Base-by-base conservation (phyloP, 2,329 filamentous ascomycete species). In the Penicillium sp. region DNA sequence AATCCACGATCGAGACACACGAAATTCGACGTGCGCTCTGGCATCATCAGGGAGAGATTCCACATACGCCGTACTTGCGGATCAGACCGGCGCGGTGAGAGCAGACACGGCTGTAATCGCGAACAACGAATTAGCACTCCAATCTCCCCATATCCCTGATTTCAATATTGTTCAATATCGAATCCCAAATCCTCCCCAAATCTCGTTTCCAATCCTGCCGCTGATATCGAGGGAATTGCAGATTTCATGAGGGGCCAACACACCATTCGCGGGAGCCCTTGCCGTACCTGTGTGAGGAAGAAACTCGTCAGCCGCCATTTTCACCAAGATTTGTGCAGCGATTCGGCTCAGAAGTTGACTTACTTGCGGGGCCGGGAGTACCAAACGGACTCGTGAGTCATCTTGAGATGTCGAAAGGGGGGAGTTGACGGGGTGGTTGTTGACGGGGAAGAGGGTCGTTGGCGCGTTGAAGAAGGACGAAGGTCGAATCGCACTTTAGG, bases 81-180 rank as follows among this genome's bases (percentile, higher is more conserved):
- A 99, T 96, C 73, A 99, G 89, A 96, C 95, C 95, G 77, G 95
- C 94, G 79, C 87, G 89, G 90, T 99, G 94, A 79, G 92, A 92
- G 91, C 88, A 91, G 78, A 90, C 88, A 77, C 88, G 89, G 85
- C 88, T 91, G 58, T 59, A 59, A 43, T 56, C 57, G 37, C 61
- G 56, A 58, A 51, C 44, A 16, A 39, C 75, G 72, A 58, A 65
- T 68, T 66, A 67, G 65, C 62, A 63, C 27, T 54, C 43, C 50
- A 33, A 47, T 53, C 50, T 39, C 27, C 41, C 39, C 49, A 16
- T 11, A 22, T 46, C 22, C 35, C 49, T 50, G 36, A 49, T 53
- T 50, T 44, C 41, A 53, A 54, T 54, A 36, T 39, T 27, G 16
- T 50, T 44, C 41, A 53, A 54, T 54, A 36, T 39, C 36, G 16